Evolutionary conservation across 495 filamentous ascomycete genomes (phyloP).

Genomic region (Trichoderma asperelloides): DNA sequence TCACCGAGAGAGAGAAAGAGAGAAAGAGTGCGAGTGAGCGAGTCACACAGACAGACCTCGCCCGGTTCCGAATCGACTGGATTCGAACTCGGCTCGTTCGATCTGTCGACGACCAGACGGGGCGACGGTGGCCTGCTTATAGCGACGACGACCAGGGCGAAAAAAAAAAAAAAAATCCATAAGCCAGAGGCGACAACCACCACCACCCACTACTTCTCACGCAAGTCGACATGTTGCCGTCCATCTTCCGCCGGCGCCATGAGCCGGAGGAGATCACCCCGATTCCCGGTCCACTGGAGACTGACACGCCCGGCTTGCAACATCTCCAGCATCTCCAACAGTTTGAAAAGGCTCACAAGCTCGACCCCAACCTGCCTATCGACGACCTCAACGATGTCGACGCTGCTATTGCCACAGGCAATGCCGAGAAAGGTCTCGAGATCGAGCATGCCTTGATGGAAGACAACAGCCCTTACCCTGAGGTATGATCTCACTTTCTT

Average conservation of each 20-base stretch:
- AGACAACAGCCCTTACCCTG: conserved; percentile 63
- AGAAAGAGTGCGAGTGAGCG: neutral
- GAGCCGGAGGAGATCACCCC: conserved; percentile 18
- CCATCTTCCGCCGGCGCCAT: conserved; percentile 21
- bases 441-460: conserved; percentile 49
- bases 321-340: conserved; percentile 29
- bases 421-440: conserved; percentile 43
- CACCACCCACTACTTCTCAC: conserved; percentile 1
- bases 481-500: conserved; percentile 33
- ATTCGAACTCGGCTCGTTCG: conserved; percentile 5
- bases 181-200: neutral
- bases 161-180: neutral
- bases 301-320: conserved; percentile 21
- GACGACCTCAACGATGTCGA: conserved; percentile 54
- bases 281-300: conserved; percentile 11
- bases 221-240: conserved; percentile 6
- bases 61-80: neutral
- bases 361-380: conserved; percentile 61
- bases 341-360: conserved; percentile 52
- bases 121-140: neutral
- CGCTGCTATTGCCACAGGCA: conserved; percentile 43
- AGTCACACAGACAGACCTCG: neutral
- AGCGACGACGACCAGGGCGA: neutral
- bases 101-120: conserved; percentile 4
- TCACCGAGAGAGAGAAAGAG: neutral